phyloP scores from a whole-genome alignment of 1,284 basidiomycete genomes.

The Trametes hirsuta region DNA sequence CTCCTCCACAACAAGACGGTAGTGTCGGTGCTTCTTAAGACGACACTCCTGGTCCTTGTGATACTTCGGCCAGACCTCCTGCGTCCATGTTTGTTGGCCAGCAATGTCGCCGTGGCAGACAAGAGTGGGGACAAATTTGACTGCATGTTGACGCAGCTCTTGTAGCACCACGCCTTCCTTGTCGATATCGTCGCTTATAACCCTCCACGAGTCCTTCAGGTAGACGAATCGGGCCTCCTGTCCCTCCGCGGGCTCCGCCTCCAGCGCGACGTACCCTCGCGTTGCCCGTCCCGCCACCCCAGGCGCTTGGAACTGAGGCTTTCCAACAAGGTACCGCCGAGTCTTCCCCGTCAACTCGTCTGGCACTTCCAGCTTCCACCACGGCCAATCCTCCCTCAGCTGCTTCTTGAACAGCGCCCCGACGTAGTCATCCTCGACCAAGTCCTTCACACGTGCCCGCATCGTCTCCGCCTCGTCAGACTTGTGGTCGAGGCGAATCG shows the following conservation, averaged over 20 bases:
- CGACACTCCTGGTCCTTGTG: too few relatives aligned
- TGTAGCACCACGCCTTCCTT: conserved; percentile 27
- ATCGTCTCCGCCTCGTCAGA: not conserved
- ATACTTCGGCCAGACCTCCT: not conserved
- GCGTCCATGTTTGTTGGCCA: not conserved
- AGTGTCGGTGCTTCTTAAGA: not conserved
- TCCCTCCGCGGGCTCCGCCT: not conserved
- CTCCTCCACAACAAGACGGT: conserved; percentile 14
- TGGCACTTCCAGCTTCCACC: not conserved
- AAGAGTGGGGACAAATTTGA: conserved; percentile 22
- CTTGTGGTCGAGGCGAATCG: not conserved
- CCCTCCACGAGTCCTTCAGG: conserved; percentile 32
- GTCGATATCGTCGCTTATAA: conserved; percentile 9
- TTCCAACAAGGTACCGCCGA: not conserved
- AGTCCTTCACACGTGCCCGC: not conserved
- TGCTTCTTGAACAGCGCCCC: not conserved
- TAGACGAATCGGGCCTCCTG: conserved; percentile 17
- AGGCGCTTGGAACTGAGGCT: conserved; percentile 1
- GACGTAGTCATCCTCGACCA: not conserved
- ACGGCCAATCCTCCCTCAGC: not conserved
- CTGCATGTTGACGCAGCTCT: conserved; percentile 14
- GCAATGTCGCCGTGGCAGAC: conserved; percentile 13
- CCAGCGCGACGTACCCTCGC: conserved; percentile 9
- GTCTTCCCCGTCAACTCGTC: not conserved
- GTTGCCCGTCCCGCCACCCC: conserved; percentile 8